These are phyloP conservation scores for Maudiozyma barnettii DNA, from an alignment of 805 yeast genomes.

Conservation along the genomic window DNA sequence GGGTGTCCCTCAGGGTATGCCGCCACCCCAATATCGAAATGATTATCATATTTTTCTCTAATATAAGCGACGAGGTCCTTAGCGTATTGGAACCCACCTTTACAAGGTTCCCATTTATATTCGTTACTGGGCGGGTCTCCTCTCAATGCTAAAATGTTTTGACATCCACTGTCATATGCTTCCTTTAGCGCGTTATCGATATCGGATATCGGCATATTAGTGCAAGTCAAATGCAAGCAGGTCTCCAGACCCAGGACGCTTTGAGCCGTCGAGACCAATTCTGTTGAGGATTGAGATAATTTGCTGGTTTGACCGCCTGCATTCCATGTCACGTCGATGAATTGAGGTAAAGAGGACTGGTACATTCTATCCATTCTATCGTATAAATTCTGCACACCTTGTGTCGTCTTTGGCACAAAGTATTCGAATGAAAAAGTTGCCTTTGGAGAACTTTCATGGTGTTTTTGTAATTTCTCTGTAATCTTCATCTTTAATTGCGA, in stretches of 20 bases:
- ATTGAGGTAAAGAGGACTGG: constrained; percentile 70
- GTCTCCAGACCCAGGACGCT: constrained; percentile 87
- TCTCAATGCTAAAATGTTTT: constrained; percentile 84
- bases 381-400: constrained; percentile 91
- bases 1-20: constrained; percentile 98
- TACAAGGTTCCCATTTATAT: constrained; percentile 37
- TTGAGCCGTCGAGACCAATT: constrained; percentile 85
- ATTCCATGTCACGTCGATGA: constrained; percentile 96
- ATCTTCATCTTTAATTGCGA: constrained; percentile 27
- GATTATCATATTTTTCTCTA: constrained; percentile 66
- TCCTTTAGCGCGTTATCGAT: constrained; percentile 78
- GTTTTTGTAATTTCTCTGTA: constrained; percentile 31
- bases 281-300: constrained; percentile 72
- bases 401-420: constrained; percentile 94
- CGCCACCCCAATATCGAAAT: constrained; percentile 92
- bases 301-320: constrained; percentile 57
- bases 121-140: constrained; percentile 76
- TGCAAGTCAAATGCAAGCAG: constrained; percentile 96
- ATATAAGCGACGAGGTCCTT: constrained; percentile 77
- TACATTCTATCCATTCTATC: constrained; percentile 98
- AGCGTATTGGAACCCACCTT: constrained; percentile 77
- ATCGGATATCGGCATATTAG: constrained; percentile 76
- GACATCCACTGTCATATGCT: constrained; percentile 89
- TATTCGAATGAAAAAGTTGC: constrained; percentile 93
- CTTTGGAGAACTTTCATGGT: constrained; percentile 26